A percentile compares a stretch with the other conserved stretches of the same genome.
These are phyloP conservation scores for Solanum phureja DNA, from an alignment of 257 asterid species.

Conservation along the genomic window DNA sequence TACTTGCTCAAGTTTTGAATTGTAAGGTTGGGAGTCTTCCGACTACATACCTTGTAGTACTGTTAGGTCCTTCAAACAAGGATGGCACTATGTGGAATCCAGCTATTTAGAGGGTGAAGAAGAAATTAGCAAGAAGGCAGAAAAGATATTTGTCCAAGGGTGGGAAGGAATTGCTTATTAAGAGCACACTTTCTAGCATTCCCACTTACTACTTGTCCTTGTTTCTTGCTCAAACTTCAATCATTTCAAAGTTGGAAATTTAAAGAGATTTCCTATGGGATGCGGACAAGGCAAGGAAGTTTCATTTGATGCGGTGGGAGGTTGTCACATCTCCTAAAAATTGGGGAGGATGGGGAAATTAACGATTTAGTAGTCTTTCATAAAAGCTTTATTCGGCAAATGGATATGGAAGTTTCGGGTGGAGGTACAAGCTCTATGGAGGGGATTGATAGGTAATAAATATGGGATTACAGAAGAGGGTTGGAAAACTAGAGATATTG, in stretches of 20 bases:
- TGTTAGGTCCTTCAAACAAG: too few species aligned
- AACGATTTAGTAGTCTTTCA: neutral
- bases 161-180: neutral
- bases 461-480: neutral
- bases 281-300: too few species aligned
- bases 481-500: neutral
- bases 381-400: neutral
- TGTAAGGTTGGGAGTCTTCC: too few species aligned
- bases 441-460: neutral
- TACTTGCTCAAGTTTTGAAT: too few species aligned
- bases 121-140: too few species aligned
- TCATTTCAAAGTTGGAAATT: neutral
- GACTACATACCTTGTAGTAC: too few species aligned
- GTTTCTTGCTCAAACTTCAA: neutral
- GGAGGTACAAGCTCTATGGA: neutral
- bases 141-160: neutral
- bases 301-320: too few species aligned
- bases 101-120: too few species aligned
- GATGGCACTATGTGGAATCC: too few species aligned
- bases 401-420: neutral
- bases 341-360: neutral
- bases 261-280: neutral
- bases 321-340: too few species aligned
- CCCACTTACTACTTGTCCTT: neutral
- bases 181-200: neutral